Percentiles rank a stretch among this genome's conserved stretches.
Conservation (phyloP, 768 basidiomycete genomes). For the Lentinula sp. region DNA sequence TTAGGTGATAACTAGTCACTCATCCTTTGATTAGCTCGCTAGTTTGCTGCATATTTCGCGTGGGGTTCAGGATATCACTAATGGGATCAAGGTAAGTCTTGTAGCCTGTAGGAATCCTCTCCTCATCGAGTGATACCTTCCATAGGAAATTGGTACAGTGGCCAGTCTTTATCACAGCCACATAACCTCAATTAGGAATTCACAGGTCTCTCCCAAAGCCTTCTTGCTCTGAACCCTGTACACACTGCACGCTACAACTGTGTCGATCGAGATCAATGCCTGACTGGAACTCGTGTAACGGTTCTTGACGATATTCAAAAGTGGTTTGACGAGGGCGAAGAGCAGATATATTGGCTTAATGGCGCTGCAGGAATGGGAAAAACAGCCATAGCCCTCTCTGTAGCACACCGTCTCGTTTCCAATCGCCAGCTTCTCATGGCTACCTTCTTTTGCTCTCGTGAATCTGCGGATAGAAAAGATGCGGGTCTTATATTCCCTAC, state of each 20-base stretch:
- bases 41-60: neutral
- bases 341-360: slow-evolving; percentile 9
- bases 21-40: neutral
- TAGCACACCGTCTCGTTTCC: slow-evolving; percentile 3
- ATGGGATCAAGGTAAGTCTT: neutral
- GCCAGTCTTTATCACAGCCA: neutral
- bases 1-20: neutral
- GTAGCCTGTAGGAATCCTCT: neutral
- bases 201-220: neutral
- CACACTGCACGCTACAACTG: neutral
- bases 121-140: neutral
- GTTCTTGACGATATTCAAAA: slow-evolving; percentile 1
- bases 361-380: slow-evolving; percentile 12
- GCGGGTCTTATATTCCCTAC: slow-evolving; percentile 1
- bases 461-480: slow-evolving; percentile 4
- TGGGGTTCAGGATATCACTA: neutral
- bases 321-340: neutral
- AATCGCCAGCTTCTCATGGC: slow-evolving; percentile 3
- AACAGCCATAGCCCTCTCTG: slow-evolving; percentile 8
- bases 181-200: neutral
- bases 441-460: slow-evolving; percentile 10
- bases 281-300: neutral
- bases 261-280: neutral
- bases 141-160: neutral
- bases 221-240: neutral